Percentiles rank a stretch among this genome's conserved stretches.
phyloP scores from a whole-genome alignment of 2,329 filamentous ascomycete genomes.

The Monilinia vaccinii-corymbosi region DNA sequence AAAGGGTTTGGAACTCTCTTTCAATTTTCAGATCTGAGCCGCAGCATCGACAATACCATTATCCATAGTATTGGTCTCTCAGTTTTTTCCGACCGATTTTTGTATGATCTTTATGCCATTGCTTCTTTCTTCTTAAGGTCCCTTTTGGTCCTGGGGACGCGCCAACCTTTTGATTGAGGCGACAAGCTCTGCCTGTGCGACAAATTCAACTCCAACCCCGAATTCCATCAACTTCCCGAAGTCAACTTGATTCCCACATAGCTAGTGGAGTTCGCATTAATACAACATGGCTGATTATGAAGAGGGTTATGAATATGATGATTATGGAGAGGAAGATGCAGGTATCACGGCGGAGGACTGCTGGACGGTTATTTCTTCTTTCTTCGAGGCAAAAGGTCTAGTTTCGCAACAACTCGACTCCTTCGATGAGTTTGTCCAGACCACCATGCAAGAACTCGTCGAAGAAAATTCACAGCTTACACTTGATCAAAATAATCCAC shows the following conservation, averaged over 20 bases:
- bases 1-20: slow-evolving; percentile 2
- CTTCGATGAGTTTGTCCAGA: slow-evolving; percentile 92
- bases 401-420: slow-evolving; percentile 98
- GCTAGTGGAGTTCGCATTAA: not conserved
- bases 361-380: slow-evolving; percentile 95
- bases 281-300: slow-evolving; percentile 30
- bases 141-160: slow-evolving; percentile 11
- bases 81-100: not conserved
- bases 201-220: not conserved
- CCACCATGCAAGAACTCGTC: slow-evolving; percentile 89
- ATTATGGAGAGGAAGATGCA: slow-evolving; percentile 57
- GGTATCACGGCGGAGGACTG: slow-evolving; percentile 93
- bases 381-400: slow-evolving; percentile 92
- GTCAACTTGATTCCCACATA: not conserved
- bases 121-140: slow-evolving; percentile 14
- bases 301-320: slow-evolving; percentile 57
- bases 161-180: slow-evolving; percentile 7
- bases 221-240: not conserved
- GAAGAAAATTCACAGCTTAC: slow-evolving; percentile 85
- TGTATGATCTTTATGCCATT: slow-evolving; percentile 14
- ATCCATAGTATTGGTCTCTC: not conserved
- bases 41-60: not conserved
- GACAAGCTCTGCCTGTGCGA: slow-evolving; percentile 11
- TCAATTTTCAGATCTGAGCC: not conserved
- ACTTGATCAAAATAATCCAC: slow-evolving; percentile 85